Evolutionary conservation across 1,139 yeast species (phyloP).

Genomic region (Blastobotrys persicus): DNA sequence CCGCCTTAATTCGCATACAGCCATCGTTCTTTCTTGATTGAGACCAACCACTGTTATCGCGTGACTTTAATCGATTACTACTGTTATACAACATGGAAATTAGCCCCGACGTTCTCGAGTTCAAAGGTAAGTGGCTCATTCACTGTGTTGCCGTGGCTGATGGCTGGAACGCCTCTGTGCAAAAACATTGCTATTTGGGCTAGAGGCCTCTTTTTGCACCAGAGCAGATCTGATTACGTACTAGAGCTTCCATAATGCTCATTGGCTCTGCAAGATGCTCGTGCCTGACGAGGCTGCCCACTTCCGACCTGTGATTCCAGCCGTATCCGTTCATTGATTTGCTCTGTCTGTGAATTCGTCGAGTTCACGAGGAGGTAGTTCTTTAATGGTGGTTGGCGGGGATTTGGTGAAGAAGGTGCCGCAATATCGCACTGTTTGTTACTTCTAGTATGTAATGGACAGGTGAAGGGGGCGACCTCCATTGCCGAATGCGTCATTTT

Average conservation of each 20-base stretch:
- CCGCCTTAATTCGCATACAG: background rate
- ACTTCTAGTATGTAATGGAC: no score
- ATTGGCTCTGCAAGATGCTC: background rate
- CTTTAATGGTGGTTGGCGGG: no score
- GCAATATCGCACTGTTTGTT: no score
- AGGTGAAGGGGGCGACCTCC: no score
- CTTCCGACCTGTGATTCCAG: background rate
- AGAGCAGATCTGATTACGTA: no score
- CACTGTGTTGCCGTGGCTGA: background rate
- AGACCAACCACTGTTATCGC: background rate
- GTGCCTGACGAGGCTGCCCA: conserved; percentile 1
- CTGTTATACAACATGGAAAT: conserved; percentile 49
- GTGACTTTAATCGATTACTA: background rate
- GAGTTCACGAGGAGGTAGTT: background rate
- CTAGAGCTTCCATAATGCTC: no score
- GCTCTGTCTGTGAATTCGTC: background rate
- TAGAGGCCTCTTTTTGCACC: no score
- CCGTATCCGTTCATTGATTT: background rate
- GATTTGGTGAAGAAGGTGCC: no score
- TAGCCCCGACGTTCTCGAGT: conserved; percentile 60
- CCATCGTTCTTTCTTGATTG: background rate
- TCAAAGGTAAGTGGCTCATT: conserved; percentile 59
- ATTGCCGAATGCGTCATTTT: no score
- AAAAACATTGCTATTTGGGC: no score
- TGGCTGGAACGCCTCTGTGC: no score